Evolutionary conservation across 306 rosid genomes (phyloP).

Genomic region (Ormosia semicastrata): DNA sequence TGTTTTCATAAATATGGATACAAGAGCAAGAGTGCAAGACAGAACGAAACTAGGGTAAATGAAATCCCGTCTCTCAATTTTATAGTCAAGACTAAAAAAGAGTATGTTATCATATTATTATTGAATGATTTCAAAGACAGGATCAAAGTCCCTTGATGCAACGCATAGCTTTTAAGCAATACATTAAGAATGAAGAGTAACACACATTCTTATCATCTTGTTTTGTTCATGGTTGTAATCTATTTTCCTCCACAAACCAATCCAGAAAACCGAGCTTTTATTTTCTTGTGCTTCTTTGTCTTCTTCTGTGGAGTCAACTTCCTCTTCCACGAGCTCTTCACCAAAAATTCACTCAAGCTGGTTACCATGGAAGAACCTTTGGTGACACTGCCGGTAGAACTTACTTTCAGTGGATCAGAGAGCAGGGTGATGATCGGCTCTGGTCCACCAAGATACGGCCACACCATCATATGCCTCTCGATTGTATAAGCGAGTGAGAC

Average conservation of each 20-base stretch:
- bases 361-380: constrained; percentile 20
- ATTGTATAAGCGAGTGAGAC: constrained; percentile 52
- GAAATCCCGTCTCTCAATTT: background rate
- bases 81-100: background rate
- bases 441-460: constrained; percentile 43
- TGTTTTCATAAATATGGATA: background rate
- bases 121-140: background rate
- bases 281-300: constrained; percentile 28
- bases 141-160: background rate
- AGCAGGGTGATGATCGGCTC: constrained; percentile 26
- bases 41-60: background rate
- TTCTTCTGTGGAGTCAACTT: constrained; percentile 2
- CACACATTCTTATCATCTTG: background rate
- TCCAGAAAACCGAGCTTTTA: constrained; percentile 14
- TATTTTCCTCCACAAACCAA: constrained; percentile 35
- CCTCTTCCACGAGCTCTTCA: constrained; percentile 27
- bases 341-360: constrained; percentile 22
- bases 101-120: background rate
- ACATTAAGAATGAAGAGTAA: background rate
- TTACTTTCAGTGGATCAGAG: background rate
- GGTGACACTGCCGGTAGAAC: background rate
- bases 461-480: constrained; percentile 59
- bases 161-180: background rate
- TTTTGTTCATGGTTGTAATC: background rate
- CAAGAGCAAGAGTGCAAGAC: background rate